phyloP scores from a whole-genome alignment of 176 grass and related monocot genomes.

The Juncus inflexus region DNA sequence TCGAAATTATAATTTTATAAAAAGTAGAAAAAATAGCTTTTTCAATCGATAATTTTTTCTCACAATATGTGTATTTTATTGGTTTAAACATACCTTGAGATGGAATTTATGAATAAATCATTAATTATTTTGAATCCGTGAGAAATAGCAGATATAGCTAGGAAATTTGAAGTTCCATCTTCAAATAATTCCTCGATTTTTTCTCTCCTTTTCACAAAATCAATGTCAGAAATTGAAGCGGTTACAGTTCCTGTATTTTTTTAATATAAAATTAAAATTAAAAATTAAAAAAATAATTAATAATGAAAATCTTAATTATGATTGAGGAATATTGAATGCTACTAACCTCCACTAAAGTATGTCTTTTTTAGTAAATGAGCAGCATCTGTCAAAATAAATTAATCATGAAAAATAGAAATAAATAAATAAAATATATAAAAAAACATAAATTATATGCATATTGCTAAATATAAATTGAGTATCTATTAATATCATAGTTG shows the following conservation, averaged over 20 bases:
- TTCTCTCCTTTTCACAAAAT: conserved; percentile 84
- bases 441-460: conserved; percentile 15
- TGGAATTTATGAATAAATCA: conserved; percentile 55
- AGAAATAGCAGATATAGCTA: conserved; percentile 83
- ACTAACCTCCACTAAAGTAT: conserved; percentile 93
- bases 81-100: conserved; percentile 46
- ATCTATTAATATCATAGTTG: background rate
- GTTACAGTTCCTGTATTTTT: conserved; percentile 71
- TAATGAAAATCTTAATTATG: background rate
- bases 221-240: conserved; percentile 83
- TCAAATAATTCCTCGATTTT: conserved; percentile 68
- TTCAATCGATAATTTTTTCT: conserved; percentile 1
- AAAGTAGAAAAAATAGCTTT: background rate
- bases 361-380: conserved; percentile 68
- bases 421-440: conserved; percentile 25
- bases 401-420: too few relatives aligned
- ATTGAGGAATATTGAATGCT: conserved; percentile 4
- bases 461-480: background rate
- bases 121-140: conserved; percentile 76
- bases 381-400: conserved; percentile 58
- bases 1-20: conserved; percentile 23
- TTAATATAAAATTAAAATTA: conserved; percentile 13
- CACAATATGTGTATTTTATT: background rate
- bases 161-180: conserved; percentile 86
- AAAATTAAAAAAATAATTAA: conserved; percentile 19